A percentile compares a stretch with the other conserved stretches of the same genome.
Conservation (phyloP, 139 green algal genomes). For the Chlamydomonas applanata region DNA sequence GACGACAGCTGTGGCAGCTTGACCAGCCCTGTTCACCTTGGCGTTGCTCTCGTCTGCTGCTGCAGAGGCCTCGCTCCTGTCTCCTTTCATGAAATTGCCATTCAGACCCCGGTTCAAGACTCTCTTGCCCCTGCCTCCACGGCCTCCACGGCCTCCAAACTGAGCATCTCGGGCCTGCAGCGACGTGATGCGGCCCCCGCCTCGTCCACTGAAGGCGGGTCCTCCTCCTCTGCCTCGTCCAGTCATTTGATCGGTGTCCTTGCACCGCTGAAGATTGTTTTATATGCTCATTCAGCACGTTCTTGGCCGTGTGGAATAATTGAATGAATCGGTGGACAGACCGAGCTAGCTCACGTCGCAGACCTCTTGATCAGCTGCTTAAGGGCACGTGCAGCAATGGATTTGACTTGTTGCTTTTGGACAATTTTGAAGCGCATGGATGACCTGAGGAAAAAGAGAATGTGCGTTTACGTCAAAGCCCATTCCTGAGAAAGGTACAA, state of each 20-base stretch:
- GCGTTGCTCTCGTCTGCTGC: slow-evolving; percentile 18
- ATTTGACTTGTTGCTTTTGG: no score
- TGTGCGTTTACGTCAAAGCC: no score
- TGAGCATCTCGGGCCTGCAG: slow-evolving; percentile 11
- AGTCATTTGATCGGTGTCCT: neutral
- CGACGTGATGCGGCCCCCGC: slow-evolving; percentile 3
- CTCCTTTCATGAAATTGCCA: slow-evolving; percentile 24
- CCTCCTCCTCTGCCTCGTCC: slow-evolving; percentile 2
- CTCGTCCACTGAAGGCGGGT: slow-evolving; percentile 11
- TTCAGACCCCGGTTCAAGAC: slow-evolving; percentile 17
- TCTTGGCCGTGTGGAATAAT: no score
- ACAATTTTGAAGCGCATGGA: no score
- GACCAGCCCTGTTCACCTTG: slow-evolving; percentile 9
- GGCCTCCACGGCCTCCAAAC: neutral
- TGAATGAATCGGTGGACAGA: no score
- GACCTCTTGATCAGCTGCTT: no score
- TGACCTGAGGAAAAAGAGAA: no score
- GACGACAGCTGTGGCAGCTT: neutral
- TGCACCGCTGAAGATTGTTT: neutral
- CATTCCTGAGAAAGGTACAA: no score
- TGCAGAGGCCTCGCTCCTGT: neutral
- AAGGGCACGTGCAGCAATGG: no score
- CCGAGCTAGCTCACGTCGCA: no score
- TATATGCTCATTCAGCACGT: neutral
- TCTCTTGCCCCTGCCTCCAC: neutral